Conservation (phyloP, 2,329 filamentous ascomycete species). For the Xylariaceae sp. region DNA sequence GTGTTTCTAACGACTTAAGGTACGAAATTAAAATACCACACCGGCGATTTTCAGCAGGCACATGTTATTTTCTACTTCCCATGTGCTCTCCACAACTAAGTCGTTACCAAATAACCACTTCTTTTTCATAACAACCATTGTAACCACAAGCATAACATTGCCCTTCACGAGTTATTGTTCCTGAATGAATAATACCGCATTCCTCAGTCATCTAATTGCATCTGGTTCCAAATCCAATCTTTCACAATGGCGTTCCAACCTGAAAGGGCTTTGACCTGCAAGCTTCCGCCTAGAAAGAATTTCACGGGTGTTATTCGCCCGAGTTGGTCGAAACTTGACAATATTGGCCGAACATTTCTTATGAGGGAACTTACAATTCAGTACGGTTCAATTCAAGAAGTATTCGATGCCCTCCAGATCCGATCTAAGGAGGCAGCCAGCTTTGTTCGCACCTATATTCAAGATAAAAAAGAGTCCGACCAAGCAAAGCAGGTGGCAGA, state of each 20-base stretch:
- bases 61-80: too few relatives aligned
- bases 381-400: conserved; percentile 15
- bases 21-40: too few relatives aligned
- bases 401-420: conserved; percentile 10
- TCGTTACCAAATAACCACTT: too few relatives aligned
- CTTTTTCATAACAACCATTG: too few relatives aligned
- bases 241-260: conserved; percentile 4
- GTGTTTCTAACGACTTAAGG: too few relatives aligned
- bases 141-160: too few relatives aligned
- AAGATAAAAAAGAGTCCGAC: conserved; percentile 6
- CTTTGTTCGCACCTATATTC: conserved; percentile 9
- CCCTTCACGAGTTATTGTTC: too few relatives aligned
- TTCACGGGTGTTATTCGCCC: conserved; percentile 1
- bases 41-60: too few relatives aligned
- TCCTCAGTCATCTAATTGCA: neutral
- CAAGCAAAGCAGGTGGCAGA: conserved; percentile 1
- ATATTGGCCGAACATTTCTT: conserved; percentile 19
- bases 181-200: neutral
- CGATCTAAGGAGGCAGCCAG: conserved; percentile 13
- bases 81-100: too few relatives aligned
- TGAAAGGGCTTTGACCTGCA: conserved; percentile 12
- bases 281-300: neutral
- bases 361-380: conserved; percentile 5
- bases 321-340: conserved; percentile 21
- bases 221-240: neutral